A percentile compares a stretch with the other conserved stretches of the same genome.
Conservation (phyloP, 345 rosid genomes). For the Lagerstroemia speciosa region DNA sequence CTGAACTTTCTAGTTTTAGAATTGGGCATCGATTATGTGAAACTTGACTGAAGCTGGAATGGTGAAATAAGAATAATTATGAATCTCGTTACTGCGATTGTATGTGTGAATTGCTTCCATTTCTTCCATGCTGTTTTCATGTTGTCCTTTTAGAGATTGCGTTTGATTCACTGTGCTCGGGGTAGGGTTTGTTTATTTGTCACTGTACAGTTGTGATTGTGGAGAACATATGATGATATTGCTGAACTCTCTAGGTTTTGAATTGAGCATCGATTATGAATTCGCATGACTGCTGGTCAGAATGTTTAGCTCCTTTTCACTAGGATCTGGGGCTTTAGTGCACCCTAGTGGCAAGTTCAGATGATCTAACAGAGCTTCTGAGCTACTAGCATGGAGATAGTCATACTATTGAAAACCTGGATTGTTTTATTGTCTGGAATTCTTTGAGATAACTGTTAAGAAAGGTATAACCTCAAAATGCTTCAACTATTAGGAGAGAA, state of each 20-base stretch:
- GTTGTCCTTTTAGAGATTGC: not conserved
- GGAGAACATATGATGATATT: too few species aligned
- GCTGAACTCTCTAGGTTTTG: not conserved
- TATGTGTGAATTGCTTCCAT: not conserved
- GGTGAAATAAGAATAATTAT: not conserved
- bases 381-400: not conserved
- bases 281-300: too few species aligned
- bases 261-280: not conserved
- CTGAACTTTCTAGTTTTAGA: not conserved
- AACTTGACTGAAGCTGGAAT: not conserved
- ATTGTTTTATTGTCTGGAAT: not conserved
- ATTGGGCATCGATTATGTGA: not conserved
- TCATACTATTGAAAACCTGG: not conserved
- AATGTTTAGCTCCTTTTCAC: not conserved
- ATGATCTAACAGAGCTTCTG: not conserved
- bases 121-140: not conserved
- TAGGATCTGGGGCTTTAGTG: not conserved
- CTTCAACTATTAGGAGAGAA: too few species aligned
- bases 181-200: not conserved
- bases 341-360: too few species aligned
- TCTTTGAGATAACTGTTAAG: too few species aligned
- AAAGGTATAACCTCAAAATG: too few species aligned
- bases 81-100: not conserved
- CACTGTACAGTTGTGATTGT: not conserved
- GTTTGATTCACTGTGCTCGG: not conserved